Base-by-base conservation (phyloP, 1,284 basidiomycete species). In the Exsudoporus floridanus region DNA sequence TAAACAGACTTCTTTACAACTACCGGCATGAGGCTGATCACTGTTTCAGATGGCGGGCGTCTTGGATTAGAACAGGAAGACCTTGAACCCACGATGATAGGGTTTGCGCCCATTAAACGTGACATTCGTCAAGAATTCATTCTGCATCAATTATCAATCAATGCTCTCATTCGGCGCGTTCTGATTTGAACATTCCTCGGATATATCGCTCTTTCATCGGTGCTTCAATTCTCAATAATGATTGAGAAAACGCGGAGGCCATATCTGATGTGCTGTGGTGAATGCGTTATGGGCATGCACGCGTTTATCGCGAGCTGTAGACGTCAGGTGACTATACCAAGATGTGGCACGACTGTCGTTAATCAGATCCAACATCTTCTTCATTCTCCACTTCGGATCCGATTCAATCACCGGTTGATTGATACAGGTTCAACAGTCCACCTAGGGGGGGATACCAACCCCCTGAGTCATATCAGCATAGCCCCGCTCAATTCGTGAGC, bases 21-120 rank as follows among this genome's bases (percentile, higher is more conserved):
- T 18, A 21, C 52, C 13, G 25, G 18, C 39, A 46, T 36, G 9
- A 5, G 40, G 23, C 21, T 33, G 35, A 19, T 31, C 34, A 23
- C 27, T 31, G 13, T 53, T 47, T 49, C 39, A 41, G 48, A 40
- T 3, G 31, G 25, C 36, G 37, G 28, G 43, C 21, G 34, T 46
- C 23, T 44, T 39, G 10, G 18, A 30, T 31, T 23, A 23, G 34
- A 36, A 30, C 27, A 27, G 25, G 34, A 34, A 39, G 40, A 27
- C 41, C 21, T 23, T 31, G 48, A 45, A 27, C 46, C 27, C 56
- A 52, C 12, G 19, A 36, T 46, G 49, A 60, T 53, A 50, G 35
- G 37, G 49, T 33, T 50, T 42, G 52, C 51, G 61, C 50, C 56
- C 61, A 63, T 36, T 28, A 57, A 38, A 54, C 47, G n/a, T 18